Conservation (phyloP, 345 rosid genomes). For the Citrus trifoliata region DNA sequence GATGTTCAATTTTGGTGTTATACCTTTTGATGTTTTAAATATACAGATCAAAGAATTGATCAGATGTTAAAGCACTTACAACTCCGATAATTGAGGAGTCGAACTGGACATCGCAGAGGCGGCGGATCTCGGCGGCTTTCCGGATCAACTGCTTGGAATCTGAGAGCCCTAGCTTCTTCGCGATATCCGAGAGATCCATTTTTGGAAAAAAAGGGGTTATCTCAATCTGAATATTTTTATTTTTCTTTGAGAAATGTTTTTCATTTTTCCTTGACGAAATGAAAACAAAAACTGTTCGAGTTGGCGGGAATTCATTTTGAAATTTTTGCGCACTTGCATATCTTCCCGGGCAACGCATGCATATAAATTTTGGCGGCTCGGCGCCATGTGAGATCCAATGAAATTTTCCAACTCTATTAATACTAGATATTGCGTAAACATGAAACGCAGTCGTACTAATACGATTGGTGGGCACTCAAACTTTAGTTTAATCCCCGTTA, state of each 20-base stretch:
- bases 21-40: not conserved
- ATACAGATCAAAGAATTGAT: not conserved
- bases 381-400: not conserved
- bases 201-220: not conserved
- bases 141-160: constrained; percentile 58
- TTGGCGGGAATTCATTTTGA: constrained; percentile 3
- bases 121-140: constrained; percentile 96
- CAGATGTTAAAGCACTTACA: constrained; percentile 30
- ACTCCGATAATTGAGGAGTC: constrained; percentile 91
- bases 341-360: not conserved
- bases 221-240: not conserved
- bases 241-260: not conserved
- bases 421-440: not conserved
- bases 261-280: too few species aligned
- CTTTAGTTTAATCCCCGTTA: too few species aligned
- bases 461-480: too few species aligned
- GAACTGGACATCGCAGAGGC: constrained; percentile 88
- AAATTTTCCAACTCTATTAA: not conserved
- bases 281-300: not conserved
- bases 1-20: not conserved
- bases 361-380: too few species aligned
- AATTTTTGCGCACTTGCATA: not conserved
- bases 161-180: constrained; percentile 71
- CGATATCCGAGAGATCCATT: constrained; percentile 79
- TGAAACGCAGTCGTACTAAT: too few species aligned